Percentiles rank a stretch among this genome's conserved stretches.
Conservation (phyloP, 1,139 yeast genomes). For the Blastobotrys capitulatus region DNA sequence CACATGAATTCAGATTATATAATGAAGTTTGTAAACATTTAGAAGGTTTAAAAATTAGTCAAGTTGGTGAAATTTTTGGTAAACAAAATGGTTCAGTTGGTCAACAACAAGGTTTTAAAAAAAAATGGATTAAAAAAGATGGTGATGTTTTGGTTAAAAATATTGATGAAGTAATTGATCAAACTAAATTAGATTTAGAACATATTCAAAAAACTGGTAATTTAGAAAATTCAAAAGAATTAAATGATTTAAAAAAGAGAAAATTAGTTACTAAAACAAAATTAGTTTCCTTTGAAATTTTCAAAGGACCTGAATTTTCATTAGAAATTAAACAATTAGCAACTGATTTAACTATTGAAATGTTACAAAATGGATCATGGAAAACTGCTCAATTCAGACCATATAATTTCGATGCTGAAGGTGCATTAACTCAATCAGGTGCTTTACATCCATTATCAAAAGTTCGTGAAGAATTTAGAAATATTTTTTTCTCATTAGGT, state of each 20-base stretch:
- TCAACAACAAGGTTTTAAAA: slow-evolving; percentile 97
- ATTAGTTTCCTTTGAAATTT: slow-evolving; percentile 66
- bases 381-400: slow-evolving; percentile 82
- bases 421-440: slow-evolving; percentile 79
- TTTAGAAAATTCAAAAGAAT: slow-evolving; percentile 55
- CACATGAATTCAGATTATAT: slow-evolving; percentile 83
- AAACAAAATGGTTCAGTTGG: slow-evolving; percentile 74
- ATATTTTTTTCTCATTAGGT: slow-evolving; percentile 95
- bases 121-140: slow-evolving; percentile 90
- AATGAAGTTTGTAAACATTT: slow-evolving; percentile 67
- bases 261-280: slow-evolving; percentile 73
- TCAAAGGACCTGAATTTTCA: slow-evolving; percentile 80
- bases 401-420: slow-evolving; percentile 93
- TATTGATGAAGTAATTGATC: slow-evolving; percentile 52
- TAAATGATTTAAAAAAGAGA: slow-evolving; percentile 88
- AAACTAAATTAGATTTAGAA: slow-evolving; percentile 59
- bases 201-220: slow-evolving; percentile 55
- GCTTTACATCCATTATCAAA: slow-evolving; percentile 95
- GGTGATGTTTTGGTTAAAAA: slow-evolving; percentile 69
- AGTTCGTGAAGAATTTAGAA: slow-evolving; percentile 96
- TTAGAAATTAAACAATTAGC: slow-evolving; percentile 74
- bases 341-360: slow-evolving; percentile 91
- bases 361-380: slow-evolving; percentile 77
- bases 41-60: slow-evolving; percentile 77
- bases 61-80: slow-evolving; percentile 74